Evolutionary conservation across 1,139 yeast species (phyloP).

Genomic region (Yamadazyma sp.): DNA sequence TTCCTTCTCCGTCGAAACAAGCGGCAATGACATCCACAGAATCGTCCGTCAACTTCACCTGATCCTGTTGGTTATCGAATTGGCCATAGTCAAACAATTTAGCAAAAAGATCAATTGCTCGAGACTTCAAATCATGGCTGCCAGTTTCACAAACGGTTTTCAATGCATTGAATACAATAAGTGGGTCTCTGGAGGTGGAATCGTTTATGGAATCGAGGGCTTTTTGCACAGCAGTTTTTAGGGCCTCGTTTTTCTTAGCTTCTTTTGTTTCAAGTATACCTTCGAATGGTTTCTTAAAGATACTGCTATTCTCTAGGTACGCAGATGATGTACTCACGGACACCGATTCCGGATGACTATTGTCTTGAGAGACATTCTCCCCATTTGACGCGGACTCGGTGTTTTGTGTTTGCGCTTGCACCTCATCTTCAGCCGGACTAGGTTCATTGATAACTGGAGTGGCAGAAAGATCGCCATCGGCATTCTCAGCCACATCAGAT

Average conservation of each 20-base stretch:
- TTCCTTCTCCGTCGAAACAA: constrained; percentile 88
- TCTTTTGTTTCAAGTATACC: constrained; percentile 36
- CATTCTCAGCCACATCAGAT: neutral
- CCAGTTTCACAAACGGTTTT: constrained; percentile 39
- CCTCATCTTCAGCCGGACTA: too few species aligned
- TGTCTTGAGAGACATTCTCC: neutral
- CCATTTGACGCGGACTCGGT: too few species aligned
- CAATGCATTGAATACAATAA: constrained; percentile 39
- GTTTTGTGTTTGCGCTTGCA: too few species aligned
- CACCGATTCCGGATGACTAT: constrained; percentile 24
- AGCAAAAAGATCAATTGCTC: constrained; percentile 46
- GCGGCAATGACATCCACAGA: constrained; percentile 84
- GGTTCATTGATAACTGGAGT: constrained; percentile 14
- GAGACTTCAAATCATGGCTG: constrained; percentile 33
- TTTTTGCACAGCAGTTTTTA: constrained; percentile 32
- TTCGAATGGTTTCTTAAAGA: constrained; percentile 43
- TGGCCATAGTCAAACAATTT: constrained; percentile 45
- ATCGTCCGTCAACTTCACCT: constrained; percentile 68
- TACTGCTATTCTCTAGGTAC: constrained; percentile 35
- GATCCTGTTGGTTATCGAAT: constrained; percentile 38
- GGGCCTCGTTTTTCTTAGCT: constrained; percentile 38
- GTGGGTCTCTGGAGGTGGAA: constrained; percentile 31
- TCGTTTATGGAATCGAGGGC: constrained; percentile 38
- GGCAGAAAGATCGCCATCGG: constrained; percentile 7
- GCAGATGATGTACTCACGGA: constrained; percentile 20